Percentiles rank a stretch among this genome's conserved stretches.
These are phyloP conservation scores for Agrocybe pediades DNA, from an alignment of 768 basidiomycete genomes.

Conservation along the genomic window DNA sequence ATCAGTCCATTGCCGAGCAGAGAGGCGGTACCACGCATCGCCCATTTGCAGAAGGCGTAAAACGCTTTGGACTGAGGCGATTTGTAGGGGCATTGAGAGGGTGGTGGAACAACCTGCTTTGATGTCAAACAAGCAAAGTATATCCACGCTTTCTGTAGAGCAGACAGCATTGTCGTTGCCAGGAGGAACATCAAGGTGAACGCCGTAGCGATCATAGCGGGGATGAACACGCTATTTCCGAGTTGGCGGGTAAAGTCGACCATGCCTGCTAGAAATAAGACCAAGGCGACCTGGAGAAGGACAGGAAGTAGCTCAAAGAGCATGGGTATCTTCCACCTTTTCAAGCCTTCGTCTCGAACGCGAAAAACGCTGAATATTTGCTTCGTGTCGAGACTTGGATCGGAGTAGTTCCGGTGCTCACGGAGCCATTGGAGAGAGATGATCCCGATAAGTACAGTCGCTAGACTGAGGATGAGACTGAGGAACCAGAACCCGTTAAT, in stretches of 20 bases:
- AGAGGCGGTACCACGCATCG: too few relatives aligned
- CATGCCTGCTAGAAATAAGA: conserved; percentile 18
- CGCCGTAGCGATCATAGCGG: conserved; percentile 9
- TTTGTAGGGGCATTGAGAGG: too few relatives aligned
- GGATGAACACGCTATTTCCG: conserved; percentile 5
- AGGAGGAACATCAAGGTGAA: conserved; percentile 13
- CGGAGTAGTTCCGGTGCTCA: conserved; percentile 11
- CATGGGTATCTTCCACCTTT: conserved; percentile 16
- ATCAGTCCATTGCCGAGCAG: too few relatives aligned
- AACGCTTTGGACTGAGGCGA: too few relatives aligned
- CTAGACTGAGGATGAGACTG: conserved; percentile 19
- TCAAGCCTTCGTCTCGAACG: conserved; percentile 13
- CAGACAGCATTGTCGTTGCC: conserved; percentile 12
- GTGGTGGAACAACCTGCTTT: too few relatives aligned
- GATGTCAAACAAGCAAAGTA: not conserved
- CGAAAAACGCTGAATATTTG: conserved; percentile 8
- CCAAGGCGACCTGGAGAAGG: conserved; percentile 16
- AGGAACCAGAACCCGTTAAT: conserved; percentile 19
- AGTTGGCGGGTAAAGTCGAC: conserved; percentile 17
- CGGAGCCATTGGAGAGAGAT: conserved; percentile 21
- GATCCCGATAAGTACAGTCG: conserved; percentile 18
- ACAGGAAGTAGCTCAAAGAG: conserved; percentile 17
- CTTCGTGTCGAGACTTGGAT: conserved; percentile 6
- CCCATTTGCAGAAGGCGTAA: too few relatives aligned
- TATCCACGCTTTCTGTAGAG: conserved; percentile 4